These are phyloP conservation scores for Zalerion maritima DNA, from an alignment of 495 filamentous ascomycete genomes.

Conservation along the genomic window DNA sequence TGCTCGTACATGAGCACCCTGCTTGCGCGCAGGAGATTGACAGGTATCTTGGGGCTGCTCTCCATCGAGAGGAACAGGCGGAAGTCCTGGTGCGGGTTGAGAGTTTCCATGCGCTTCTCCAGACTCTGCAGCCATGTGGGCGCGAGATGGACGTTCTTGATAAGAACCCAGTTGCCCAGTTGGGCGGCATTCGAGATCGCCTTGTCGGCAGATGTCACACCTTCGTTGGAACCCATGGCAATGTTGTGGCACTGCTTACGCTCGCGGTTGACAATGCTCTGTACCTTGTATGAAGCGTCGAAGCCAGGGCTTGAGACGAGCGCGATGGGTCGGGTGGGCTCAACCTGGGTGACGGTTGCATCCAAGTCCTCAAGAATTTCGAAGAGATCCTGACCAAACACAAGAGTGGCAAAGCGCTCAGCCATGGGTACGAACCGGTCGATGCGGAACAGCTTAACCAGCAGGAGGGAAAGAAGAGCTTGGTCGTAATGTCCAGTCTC, in stretches of 20 bases:
- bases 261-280: constrained; percentile 75
- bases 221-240: constrained; percentile 97
- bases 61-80: constrained; percentile 97
- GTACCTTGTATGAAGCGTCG: constrained; percentile 97
- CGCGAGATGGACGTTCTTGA: constrained; percentile 98
- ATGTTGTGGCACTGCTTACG: constrained; percentile 81
- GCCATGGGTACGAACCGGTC: constrained; percentile 88
- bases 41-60: constrained; percentile 88
- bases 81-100: constrained; percentile 91
- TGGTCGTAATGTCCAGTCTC: constrained; percentile 50
- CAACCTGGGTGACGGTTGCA: constrained; percentile 71
- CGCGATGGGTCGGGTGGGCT: constrained; percentile 71
- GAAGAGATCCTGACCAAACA: constrained; percentile 76
- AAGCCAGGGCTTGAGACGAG: constrained; percentile 91
- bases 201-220: constrained; percentile 81
- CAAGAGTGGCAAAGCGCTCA: constrained; percentile 73
- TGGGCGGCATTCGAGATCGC: constrained; percentile 88
- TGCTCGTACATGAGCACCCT: constrained; percentile 97
- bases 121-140: constrained; percentile 92
- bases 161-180: constrained; percentile 84
- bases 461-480: constrained; percentile 67
- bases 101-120: constrained; percentile 87
- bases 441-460: constrained; percentile 88
- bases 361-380: constrained; percentile 72
- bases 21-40: constrained; percentile 86